phyloP scores from a whole-genome alignment of 495 filamentous ascomycete genomes.

The Lasiosphaeriaceae sp. region DNA sequence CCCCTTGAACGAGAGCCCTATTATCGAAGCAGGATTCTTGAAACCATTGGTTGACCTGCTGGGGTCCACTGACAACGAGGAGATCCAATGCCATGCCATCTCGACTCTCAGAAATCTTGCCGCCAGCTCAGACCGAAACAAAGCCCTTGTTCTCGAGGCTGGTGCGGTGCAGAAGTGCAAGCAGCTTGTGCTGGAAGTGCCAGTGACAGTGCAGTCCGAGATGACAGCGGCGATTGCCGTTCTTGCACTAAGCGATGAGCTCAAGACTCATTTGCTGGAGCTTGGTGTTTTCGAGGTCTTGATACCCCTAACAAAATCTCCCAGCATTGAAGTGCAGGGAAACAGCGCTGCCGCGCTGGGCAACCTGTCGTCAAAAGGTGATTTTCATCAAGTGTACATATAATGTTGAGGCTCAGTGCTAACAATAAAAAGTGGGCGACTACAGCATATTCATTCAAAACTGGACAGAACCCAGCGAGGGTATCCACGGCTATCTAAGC shows the following conservation, averaged over 20 bases:
- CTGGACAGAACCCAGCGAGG: conserved; percentile 88
- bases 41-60: conserved; percentile 90
- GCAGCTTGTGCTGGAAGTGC: conserved; percentile 88
- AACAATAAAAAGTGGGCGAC: conserved; percentile 63
- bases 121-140: conserved; percentile 94
- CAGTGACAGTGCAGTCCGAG: conserved; percentile 92
- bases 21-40: conserved; percentile 95
- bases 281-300: conserved; percentile 95
- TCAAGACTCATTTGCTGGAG: conserved; percentile 87
- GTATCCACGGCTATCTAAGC: conserved; percentile 90
- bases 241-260: conserved; percentile 90
- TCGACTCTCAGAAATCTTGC: conserved; percentile 94
- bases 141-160: conserved; percentile 90
- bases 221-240: conserved; percentile 99
- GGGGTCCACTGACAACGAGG: conserved; percentile 94
- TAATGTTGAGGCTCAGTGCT: background rate
- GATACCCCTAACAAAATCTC: conserved; percentile 89
- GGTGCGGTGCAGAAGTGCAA: conserved; percentile 99
- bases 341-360: conserved; percentile 95
- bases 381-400: conserved; percentile 13
- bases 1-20: conserved; percentile 97
- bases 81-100: conserved; percentile 98
- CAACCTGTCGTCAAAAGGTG: conserved; percentile 96
- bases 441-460: conserved; percentile 93
- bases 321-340: conserved; percentile 96